Evolutionary conservation across 495 filamentous ascomycete species (phyloP), one percentile per base, ranked within the genome.

Genomic region (Lepraria neglecta): DNA sequence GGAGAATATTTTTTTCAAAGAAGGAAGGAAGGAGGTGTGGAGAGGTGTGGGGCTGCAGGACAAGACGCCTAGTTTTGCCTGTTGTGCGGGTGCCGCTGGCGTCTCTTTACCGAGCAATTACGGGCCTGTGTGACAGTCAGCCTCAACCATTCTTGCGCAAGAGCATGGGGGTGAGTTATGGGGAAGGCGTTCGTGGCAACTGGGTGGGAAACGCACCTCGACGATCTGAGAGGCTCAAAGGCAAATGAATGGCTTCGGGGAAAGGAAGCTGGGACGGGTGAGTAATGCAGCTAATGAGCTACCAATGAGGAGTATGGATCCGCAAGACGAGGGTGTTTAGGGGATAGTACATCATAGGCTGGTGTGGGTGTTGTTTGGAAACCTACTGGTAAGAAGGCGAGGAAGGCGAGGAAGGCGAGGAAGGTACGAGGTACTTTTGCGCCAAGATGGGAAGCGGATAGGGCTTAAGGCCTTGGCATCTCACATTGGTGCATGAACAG

Each of bases 61-160:
- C 45, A 56, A 53, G 55, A 65, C 60, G 65, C 65, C 65, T 67
- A 59, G 57, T 62, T 67, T 67, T 67, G 65, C 65, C 65, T 67
- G 47, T 35, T 60, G 30, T 60, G 62, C 47, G 58, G 58, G 56
- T 59, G 62, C 40, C 40, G 51, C 43, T 42, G 59, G 59, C 59
- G 50, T 56, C 31, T 43, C 44, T 45, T 56, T 61, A 11, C 59
- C 59, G 59, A 54, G 40, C 28, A 44, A 44, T 55, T 31, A 42
- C 15, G 42, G 40, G 44, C 56, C 59, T 61, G 51, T 27, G 47
- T n/a, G 51, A 55, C 31, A n/a, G 52, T 61, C 59, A 61, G 59
- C 51, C 51, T 61, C 51, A 61, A 51, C 33, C 30, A 43, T n/a
- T 56, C 21, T 61, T 61, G 51, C 59, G 59, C 59, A 33, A 61